Percentiles rank a stretch among this genome's conserved stretches.
These are phyloP conservation scores for Bryum argenteum DNA, from an alignment of 225 moss, liverwort and hornwort species.

Conservation along the genomic window DNA sequence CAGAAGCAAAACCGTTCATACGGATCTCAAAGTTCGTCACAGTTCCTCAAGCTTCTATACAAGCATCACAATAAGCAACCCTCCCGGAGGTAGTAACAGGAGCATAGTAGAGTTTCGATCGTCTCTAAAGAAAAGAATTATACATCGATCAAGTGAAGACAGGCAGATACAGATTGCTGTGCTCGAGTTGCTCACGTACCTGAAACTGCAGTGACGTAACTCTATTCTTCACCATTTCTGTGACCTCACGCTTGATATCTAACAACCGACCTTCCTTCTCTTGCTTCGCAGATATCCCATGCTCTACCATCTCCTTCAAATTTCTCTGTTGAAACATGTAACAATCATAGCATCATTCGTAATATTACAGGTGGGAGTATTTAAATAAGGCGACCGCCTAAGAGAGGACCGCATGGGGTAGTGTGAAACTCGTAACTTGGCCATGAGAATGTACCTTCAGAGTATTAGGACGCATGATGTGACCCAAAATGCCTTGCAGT, in stretches of 20 bases:
- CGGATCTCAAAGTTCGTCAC: not conserved
- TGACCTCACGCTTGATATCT: constrained; percentile 92
- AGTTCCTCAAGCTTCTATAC: not conserved
- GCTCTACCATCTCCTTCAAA: constrained; percentile 97
- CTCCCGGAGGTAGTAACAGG: not conserved
- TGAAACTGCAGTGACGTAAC: constrained; percentile 64
- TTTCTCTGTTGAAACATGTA: constrained; percentile 61
- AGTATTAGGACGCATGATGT: constrained; percentile 93
- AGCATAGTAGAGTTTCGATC: no score
- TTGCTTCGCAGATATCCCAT: constrained; percentile 93
- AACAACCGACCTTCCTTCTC: constrained; percentile 93
- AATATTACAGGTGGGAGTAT: no score
- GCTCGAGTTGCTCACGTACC: constrained; percentile 46
- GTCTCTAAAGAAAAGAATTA: not conserved
- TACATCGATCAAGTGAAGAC: constrained; percentile 15
- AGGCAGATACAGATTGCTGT: constrained; percentile 5
- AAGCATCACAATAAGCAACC: constrained; percentile 5
- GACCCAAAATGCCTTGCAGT: constrained; percentile 90
- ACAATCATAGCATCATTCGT: no score
- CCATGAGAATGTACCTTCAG: constrained; percentile 63
- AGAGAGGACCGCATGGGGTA: not conserved
- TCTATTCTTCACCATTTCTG: constrained; percentile 83
- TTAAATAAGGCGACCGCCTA: no score
- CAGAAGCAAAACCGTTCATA: not conserved
- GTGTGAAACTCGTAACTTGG: not conserved